Evolutionary conservation across 2,329 filamentous ascomycete genomes (phyloP), one percentile per base, ranked within the genome.

Genomic region (Microascus cirrosus): DNA sequence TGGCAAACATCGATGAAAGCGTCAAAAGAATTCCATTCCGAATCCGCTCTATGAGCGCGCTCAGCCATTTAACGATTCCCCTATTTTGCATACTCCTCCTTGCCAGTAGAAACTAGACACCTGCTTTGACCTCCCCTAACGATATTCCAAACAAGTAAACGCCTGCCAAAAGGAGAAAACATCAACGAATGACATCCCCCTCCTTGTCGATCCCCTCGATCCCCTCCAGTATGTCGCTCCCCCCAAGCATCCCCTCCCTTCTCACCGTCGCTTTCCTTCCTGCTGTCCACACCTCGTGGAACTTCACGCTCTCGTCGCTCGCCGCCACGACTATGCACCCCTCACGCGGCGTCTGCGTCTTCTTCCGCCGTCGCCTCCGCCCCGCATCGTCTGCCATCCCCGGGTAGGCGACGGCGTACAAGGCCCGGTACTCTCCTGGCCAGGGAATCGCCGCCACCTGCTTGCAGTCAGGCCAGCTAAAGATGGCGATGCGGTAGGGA

Each of bases 231-330:
- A 96, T 95, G 68, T 88, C 85, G 71, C 90, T 95, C 4, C 90
- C 89, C 13, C 88, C 89, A 25, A 96, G 74, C 61, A 89, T 74
- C 2, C 88, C 84, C 50, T 74, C 76, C 15, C 77, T 76, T 11
- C 72, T 70, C 24, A 75, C 70, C 22, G 77, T 80, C 10, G 75
- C 73, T 65, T 81, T 85, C 63, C 74, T 77, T 48, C 79, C 74
- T 2, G 82, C 80, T n/a, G 81, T 79, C 94, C 92, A 97, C 12
- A 99, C 84, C 73, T 97, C 92, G 70, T 97, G 91, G 66, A 97
- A 97, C 68, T 94, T 94, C 70, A 97, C 87, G 64, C 84, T 95
- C 68, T 90, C 86, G 71, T 97, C 92, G 67, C 91, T 96, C 51
- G 90, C 88, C 18, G 92, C 93, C 57, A 99, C 87, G 20, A 96